Evolutionary conservation across 2,329 filamentous ascomycete species (phyloP).

Genomic region (Diaporthe vaccinii): DNA sequence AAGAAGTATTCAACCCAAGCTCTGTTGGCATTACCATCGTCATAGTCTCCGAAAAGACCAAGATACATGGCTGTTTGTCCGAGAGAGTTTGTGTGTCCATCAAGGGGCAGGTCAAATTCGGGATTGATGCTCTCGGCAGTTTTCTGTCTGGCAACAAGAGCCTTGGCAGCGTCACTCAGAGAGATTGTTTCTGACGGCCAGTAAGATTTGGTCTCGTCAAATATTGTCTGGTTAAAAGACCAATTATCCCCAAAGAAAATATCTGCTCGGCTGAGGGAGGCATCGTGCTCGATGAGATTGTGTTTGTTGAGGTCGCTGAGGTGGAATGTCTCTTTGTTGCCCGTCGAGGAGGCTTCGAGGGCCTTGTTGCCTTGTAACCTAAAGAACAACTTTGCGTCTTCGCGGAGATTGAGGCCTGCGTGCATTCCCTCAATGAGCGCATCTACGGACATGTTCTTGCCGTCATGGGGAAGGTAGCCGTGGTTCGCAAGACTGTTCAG

Average conservation of each 20-base stretch:
- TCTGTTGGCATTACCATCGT: conserved; percentile 7
- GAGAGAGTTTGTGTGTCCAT: conserved; percentile 7
- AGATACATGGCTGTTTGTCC: conserved; percentile 24
- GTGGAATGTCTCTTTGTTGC: conserved; percentile 8
- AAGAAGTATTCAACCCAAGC: conserved; percentile 9
- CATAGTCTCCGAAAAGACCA: conserved; percentile 15
- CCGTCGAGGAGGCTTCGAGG: conserved; percentile 17
- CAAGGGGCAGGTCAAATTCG: conserved; percentile 7
- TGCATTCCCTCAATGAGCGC: conserved; percentile 22
- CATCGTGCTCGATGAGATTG: conserved; percentile 18
- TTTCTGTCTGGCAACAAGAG: conserved; percentile 13
- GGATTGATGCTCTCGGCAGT: conserved; percentile 11
- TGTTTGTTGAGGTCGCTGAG: conserved; percentile 24
- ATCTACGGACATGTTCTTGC: conserved; percentile 22
- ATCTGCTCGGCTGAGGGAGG: conserved; percentile 15
- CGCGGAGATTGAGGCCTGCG: conserved; percentile 5
- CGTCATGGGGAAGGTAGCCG: conserved; percentile 17
- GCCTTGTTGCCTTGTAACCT: conserved; percentile 22
- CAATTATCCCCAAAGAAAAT: conserved; percentile 24
- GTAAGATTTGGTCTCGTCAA: conserved; percentile 4
- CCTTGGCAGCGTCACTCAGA: conserved; percentile 8
- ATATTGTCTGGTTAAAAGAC: conserved; percentile 15
- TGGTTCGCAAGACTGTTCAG: conserved; percentile 34
- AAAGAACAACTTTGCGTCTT: conserved; percentile 19
- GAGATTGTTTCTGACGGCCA: not conserved